Conservation (phyloP, 306 rosid species). For the Dalbergia cultrata region DNA sequence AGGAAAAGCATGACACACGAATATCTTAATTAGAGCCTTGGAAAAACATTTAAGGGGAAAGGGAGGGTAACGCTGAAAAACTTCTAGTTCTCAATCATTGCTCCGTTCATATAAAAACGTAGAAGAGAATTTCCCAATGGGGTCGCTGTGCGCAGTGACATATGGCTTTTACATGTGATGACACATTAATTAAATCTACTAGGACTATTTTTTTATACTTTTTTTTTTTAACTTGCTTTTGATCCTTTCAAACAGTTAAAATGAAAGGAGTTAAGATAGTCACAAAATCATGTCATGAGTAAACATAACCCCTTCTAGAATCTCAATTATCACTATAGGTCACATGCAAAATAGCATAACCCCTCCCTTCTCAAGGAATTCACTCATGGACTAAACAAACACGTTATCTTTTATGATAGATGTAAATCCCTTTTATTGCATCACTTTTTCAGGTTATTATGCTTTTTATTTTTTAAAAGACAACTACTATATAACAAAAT, state of each 20-base stretch:
- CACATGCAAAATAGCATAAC: not conserved
- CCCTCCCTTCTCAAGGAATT: not conserved
- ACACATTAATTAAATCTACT: not conserved
- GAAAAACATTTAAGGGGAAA: not conserved
- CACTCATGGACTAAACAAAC: not conserved
- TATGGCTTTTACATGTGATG: not conserved
- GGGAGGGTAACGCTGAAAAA: not conserved
- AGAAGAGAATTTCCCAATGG: not conserved
- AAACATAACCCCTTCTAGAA: not conserved
- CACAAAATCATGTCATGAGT: not conserved
- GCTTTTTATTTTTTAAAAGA: not conserved
- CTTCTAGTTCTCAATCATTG: not conserved
- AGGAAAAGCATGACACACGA: slow-evolving; percentile 1
- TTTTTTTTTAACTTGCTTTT: not conserved
- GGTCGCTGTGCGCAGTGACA: not conserved
- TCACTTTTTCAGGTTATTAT: too few relatives aligned
- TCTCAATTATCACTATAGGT: not conserved
- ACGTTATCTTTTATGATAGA: not conserved
- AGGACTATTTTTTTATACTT: not conserved
- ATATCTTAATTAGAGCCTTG: not conserved
- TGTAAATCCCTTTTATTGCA: not conserved
- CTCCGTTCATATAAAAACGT: not conserved
- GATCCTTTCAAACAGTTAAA: not conserved
- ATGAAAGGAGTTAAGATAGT: too few relatives aligned
- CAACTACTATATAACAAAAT: not conserved